phyloP scores from a whole-genome alignment of 306 rosid genomes.

The Rubus parviflorus region DNA sequence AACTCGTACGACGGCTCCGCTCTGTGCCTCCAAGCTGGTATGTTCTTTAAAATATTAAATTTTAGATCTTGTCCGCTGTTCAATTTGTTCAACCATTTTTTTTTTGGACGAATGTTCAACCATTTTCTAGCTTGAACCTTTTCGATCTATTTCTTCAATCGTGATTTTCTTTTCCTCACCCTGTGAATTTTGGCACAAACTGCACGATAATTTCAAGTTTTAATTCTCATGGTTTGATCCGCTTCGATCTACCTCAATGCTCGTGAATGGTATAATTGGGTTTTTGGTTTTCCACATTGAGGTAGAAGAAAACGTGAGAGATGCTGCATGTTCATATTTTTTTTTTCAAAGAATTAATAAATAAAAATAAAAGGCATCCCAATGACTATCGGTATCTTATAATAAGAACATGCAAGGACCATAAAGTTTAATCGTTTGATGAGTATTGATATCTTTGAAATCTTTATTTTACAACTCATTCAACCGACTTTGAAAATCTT shows the following conservation, averaged over 20 bases:
- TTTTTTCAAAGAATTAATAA: neutral
- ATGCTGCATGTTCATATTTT: neutral
- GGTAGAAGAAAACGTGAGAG: neutral
- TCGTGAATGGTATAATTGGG: neutral
- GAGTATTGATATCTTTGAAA: too few relatives aligned
- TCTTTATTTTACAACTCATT: too few relatives aligned
- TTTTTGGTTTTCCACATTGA: neutral
- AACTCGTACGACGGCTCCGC: too few relatives aligned
- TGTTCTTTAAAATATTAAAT: neutral
- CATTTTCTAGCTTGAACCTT: neutral
- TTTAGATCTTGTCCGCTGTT: neutral
- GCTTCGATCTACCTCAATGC: too few relatives aligned
- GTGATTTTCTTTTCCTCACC: neutral
- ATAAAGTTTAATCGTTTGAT: too few relatives aligned
- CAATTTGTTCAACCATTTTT: neutral
- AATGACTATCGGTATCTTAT: too few relatives aligned
- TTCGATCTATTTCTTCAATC: too few relatives aligned
- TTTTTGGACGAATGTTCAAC: too few relatives aligned
- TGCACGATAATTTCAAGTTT: neutral
- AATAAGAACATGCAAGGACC: too few relatives aligned
- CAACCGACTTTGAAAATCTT: too few relatives aligned
- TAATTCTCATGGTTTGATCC: too few relatives aligned
- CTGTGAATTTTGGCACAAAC: constrained; percentile 2
- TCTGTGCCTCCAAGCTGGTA: neutral
- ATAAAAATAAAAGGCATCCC: too few relatives aligned